These are phyloP conservation scores for Pleurotus tuber-regium DNA, from an alignment of 768 basidiomycete genomes.

Conservation along the genomic window DNA sequence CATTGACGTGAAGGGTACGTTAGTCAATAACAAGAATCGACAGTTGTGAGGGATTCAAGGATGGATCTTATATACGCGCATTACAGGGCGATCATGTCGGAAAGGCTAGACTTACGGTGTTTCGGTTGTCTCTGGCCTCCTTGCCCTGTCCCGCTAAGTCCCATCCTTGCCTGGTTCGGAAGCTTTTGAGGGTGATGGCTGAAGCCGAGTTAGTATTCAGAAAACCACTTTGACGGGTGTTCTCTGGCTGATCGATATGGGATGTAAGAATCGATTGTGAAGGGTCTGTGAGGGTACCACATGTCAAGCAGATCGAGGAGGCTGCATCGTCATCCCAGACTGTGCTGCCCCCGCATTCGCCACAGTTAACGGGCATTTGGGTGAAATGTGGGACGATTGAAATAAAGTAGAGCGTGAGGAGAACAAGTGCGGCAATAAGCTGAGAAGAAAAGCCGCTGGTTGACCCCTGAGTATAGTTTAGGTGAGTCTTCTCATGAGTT, in stretches of 20 bases:
- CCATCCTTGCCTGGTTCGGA: constrained; percentile 52
- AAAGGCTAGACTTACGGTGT: constrained; percentile 45
- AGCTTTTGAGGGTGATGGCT: constrained; percentile 44
- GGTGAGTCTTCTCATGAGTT: neutral
- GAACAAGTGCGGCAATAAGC: constrained; percentile 10
- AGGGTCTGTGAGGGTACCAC: constrained; percentile 69
- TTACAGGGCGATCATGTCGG: neutral
- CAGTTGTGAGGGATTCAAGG: constrained; percentile 11
- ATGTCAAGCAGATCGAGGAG: constrained; percentile 64
- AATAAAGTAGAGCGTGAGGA: neutral
- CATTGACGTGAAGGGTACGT: constrained; percentile 13
- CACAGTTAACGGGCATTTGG: constrained; percentile 40
- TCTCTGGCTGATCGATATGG: constrained; percentile 34
- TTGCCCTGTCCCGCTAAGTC: constrained; percentile 64
- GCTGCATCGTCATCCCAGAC: constrained; percentile 56
- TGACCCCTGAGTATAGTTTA: neutral
- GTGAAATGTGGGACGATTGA: constrained; percentile 10
- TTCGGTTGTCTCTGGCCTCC: constrained; percentile 61
- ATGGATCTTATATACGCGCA: too few species aligned
- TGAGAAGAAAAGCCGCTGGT: constrained; percentile 6
- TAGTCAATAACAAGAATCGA: constrained; percentile 16
- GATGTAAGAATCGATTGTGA: constrained; percentile 58
- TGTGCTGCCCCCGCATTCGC: constrained; percentile 50
- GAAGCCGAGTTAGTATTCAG: constrained; percentile 25
- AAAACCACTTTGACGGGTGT: constrained; percentile 23